These are phyloP conservation scores for Trichoderma semiorbis DNA, from an alignment of 2,329 filamentous ascomycete species.

Conservation along the genomic window DNA sequence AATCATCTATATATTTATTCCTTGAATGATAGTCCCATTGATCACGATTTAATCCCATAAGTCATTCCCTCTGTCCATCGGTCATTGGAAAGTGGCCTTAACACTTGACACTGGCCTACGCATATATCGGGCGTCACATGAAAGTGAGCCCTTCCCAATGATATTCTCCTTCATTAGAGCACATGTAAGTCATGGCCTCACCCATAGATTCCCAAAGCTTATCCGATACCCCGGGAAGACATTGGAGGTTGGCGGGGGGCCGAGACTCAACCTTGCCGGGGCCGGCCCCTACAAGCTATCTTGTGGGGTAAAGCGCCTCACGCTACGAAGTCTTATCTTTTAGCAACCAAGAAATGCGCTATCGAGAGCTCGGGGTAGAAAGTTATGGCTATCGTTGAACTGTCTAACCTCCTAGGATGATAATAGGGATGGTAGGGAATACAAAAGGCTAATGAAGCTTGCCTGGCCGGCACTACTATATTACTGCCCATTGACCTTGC, in stretches of 20 bases:
- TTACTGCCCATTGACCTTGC: background rate
- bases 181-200: background rate
- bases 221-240: background rate
- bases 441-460: background rate
- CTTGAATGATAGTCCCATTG: background rate
- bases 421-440: background rate
- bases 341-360: background rate
- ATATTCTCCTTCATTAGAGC: background rate
- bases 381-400: background rate
- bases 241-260: background rate
- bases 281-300: background rate
- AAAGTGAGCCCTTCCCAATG: rapidly evolving
- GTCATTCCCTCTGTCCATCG: too few species aligned
- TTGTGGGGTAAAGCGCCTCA: background rate
- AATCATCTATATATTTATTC: background rate
- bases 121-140: background rate
- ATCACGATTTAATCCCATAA: background rate
- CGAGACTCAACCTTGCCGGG: background rate
- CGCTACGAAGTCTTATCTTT: background rate
- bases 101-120: background rate
- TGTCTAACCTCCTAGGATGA: background rate
- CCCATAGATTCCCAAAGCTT: background rate
- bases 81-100: background rate
- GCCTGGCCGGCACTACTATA: background rate
- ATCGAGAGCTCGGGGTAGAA: background rate